Evolutionary conservation across 305 asterid genomes (phyloP), one percentile per base, ranked within the genome.

Genomic region (Solanum hybrid): DNA sequence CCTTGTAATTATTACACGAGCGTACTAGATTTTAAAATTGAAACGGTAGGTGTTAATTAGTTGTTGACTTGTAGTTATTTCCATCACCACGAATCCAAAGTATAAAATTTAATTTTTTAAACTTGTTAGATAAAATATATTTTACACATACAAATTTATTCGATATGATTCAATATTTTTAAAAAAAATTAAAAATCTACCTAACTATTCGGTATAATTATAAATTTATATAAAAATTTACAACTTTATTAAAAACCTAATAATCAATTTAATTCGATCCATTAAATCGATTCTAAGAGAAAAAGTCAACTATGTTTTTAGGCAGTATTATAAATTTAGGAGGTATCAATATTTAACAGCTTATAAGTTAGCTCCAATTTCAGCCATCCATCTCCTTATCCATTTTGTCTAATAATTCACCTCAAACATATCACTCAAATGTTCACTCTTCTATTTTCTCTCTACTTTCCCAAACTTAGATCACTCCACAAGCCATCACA

Each of bases 381-480:
- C 92, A 93, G 90, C 96, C 97, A 95, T 89, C 92, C 97, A 95
- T 91, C 92, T 73, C 94, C 98, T 96, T 96, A 94, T 96, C 98
- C 94, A 92, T 90, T 91, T 32, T 38, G 83, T 79, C 89, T 90
- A 91, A 91, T 92, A 77, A 65, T 88, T 93, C 94, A 89, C 87
- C 90, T 92, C 95, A 79, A 83, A 92, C 81, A 32, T 37, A 76
- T 91, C 80, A 75, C 61, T 89, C 89, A 36, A 87, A 78, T 91
- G 32, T 89, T 77, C 92, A 80, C 92, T 90, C 94, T 41, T 45
- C 86, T 91, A 83, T 91, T 82, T 87, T 92, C 92, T 88, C 92
- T 87, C 80, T 87, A 84, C 88, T 88, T 91, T 87, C 83, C 11
- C 91, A 80, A 90, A 72, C 72, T 89, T 31, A 76, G 85, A 86